phyloP scores from a whole-genome alignment of 2,329 filamentous ascomycete genomes.

The Colletotrichum limetticola region DNA sequence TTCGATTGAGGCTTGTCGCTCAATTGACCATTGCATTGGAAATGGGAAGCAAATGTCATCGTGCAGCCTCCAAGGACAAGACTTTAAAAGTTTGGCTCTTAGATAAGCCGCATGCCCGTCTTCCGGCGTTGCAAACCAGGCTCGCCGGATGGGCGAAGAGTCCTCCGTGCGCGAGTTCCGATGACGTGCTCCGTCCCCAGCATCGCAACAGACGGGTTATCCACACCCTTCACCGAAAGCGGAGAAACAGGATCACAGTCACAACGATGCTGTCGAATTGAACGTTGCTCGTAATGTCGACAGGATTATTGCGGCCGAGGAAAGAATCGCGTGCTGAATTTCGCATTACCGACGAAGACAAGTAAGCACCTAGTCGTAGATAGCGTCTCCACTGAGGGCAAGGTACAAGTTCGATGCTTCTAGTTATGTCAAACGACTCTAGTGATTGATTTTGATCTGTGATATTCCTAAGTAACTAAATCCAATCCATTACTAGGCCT shows the following conservation, averaged over 20 bases:
- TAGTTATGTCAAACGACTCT: too few relatives aligned
- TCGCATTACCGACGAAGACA: too few relatives aligned
- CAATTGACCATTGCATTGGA: not conserved
- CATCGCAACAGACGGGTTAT: conserved; percentile 4
- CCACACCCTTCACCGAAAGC: not conserved
- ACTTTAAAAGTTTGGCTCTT: not conserved
- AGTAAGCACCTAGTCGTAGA: too few relatives aligned
- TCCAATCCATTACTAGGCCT: too few relatives aligned
- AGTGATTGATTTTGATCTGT: too few relatives aligned
- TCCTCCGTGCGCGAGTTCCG: conserved; percentile 5
- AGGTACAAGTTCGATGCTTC: too few relatives aligned
- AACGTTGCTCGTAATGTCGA: not conserved
- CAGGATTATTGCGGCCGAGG: too few relatives aligned
- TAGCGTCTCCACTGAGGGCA: too few relatives aligned
- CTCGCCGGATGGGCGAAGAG: conserved; percentile 8
- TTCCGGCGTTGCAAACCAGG: not conserved
- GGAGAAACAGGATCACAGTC: not conserved
- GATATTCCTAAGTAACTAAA: too few relatives aligned
- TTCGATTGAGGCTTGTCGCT: not conserved
- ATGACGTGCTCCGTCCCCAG: conserved; percentile 24
- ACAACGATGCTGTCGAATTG: not conserved
- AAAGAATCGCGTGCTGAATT: too few relatives aligned
- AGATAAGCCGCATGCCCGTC: not conserved
- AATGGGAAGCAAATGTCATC: not conserved
- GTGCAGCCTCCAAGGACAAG: not conserved